Evolutionary conservation across 345 rosid genomes (phyloP), one percentile per base, ranked within the genome.

Genomic region (sweet orange (Citrus sinensis)): DNA sequence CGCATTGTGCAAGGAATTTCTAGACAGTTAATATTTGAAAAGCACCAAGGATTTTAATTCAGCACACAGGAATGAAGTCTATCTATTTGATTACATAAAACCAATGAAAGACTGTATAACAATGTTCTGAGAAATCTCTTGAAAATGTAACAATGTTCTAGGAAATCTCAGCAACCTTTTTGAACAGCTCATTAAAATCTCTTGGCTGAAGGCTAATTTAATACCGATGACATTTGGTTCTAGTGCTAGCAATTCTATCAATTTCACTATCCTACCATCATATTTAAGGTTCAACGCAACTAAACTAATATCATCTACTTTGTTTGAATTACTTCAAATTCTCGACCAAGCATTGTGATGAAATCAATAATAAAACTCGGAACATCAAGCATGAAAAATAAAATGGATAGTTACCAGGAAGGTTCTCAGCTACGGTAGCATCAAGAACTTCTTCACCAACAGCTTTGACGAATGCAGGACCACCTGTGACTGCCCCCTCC

Each of bases 401-500:
- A 69, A 81, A 35, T 34, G 81, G 66, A 67, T 27, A 1, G 55
- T 75, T 89, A 95, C 99, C 95, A 6, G 99, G 99, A 81, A 96
- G 97, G 81, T 96, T 96, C 74, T 96, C 98, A 0, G 99, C 88
- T 49, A 96, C 91, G 2, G 97, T 92, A 67, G 99, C 91, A 82
- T 96, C 98, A 9, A 96, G 94, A 82, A 96, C 76, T 6, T 65
- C 85, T 83, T 94, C 99, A 67, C 99, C 98, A 4, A 96, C 91
- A 7, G 98, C 97, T 90, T 94, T 81, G 40, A 92, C 40, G 62
- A 96, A 96, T 73, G 90, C 94, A 35, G 99, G 98, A 60, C 99
- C 99, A n/a, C 99, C 98, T 0, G 97, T 93, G 67, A 96, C 83
- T 58, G 98, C 99, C 30, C 99, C 99, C 86, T 96, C 98, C 79